These are phyloP conservation scores for Penicillium brasilianum DNA, from an alignment of 2,329 filamentous ascomycete species.

Conservation along the genomic window DNA sequence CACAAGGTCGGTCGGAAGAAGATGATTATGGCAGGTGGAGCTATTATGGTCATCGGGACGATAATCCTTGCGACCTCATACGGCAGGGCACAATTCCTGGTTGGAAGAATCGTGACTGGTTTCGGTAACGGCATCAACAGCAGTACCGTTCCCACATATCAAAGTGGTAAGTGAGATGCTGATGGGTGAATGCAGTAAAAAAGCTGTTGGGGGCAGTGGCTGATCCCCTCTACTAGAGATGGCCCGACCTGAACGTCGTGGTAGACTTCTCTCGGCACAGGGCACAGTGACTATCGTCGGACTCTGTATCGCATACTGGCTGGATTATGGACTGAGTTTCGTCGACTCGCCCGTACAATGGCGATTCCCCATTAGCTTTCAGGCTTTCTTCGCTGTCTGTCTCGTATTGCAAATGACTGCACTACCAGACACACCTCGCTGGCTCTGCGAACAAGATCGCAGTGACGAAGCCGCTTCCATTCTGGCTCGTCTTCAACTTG, in stretches of 20 bases:
- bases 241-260: constrained; percentile 27
- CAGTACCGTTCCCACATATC: constrained; percentile 30
- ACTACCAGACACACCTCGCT: constrained; percentile 49
- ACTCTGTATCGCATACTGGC: constrained; percentile 57
- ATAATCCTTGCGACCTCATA: constrained; percentile 49
- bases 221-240: constrained; percentile 14
- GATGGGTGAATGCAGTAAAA: background rate
- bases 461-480: constrained; percentile 39
- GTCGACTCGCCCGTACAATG: constrained; percentile 43
- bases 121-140: constrained; percentile 41
- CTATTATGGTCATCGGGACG: constrained; percentile 53
- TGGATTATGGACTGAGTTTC: constrained; percentile 47
- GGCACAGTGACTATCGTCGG: constrained; percentile 51
- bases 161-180: constrained; percentile 19
- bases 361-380: constrained; percentile 53
- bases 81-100: constrained; percentile 50
- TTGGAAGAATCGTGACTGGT: constrained; percentile 54
- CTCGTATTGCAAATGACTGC: constrained; percentile 42
- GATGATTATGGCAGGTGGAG: constrained; percentile 49
- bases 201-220: background rate
- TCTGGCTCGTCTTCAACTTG: constrained; percentile 34
- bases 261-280: constrained; percentile 28
- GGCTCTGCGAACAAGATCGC: constrained; percentile 40
- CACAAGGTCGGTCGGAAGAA: constrained; percentile 50
- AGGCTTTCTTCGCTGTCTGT: constrained; percentile 47